phyloP scores from a whole-genome alignment of 225 moss, liverwort and hornwort species.

The Thuidium tamariscinum region DNA sequence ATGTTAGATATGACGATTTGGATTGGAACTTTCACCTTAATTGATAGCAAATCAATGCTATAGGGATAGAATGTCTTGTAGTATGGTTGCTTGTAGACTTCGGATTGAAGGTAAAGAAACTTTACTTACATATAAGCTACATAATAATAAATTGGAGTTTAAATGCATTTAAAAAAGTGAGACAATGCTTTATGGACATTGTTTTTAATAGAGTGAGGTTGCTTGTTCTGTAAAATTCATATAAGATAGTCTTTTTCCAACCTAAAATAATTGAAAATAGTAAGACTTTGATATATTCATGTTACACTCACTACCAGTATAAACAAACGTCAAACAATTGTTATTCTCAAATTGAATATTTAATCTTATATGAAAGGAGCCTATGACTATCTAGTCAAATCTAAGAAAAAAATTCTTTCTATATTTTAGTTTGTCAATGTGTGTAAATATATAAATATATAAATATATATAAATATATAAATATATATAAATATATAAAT shows the following conservation, averaged over 20 bases:
- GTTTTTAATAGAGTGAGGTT: accelerated
- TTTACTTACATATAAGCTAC: not conserved
- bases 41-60: accelerated
- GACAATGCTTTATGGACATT: not conserved
- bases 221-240: accelerated
- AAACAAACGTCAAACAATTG: not conserved
- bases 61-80: accelerated
- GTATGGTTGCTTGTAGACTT: not conserved
- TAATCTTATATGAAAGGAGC: not conserved
- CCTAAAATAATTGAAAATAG: not conserved
- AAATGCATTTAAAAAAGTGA: not conserved
- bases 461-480: no score
- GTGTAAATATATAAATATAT: no score
- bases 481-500: no score
- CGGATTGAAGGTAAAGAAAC: not conserved
- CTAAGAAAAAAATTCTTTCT: no score
- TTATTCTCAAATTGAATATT: accelerated
- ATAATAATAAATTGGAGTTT: not conserved
- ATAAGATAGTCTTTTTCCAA: not conserved
- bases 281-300: not conserved
- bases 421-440: not conserved
- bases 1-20: accelerated
- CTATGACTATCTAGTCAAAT: not conserved
- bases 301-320: accelerated
- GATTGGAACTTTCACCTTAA: accelerated